A percentile compares a stretch with the other conserved stretches of the same genome.
phyloP scores from a whole-genome alignment of 2,329 filamentous ascomycete species.

The Dothistroma pini region DNA sequence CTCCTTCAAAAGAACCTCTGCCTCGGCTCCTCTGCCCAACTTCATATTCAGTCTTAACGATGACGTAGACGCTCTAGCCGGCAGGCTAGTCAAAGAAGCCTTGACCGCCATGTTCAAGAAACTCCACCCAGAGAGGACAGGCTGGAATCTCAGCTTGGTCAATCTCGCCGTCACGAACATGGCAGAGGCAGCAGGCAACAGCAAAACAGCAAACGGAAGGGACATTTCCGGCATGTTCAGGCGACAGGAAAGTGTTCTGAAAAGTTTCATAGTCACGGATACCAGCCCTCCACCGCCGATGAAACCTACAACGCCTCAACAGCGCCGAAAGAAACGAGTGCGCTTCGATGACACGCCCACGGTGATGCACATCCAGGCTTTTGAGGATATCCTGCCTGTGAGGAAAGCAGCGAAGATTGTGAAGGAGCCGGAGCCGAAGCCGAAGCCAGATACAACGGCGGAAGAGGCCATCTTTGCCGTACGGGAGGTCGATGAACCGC shows the following conservation, averaged over 20 bases:
- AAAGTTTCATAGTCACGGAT: conserved; percentile 61
- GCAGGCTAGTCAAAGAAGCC: conserved; percentile 65
- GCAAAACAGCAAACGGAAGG: conserved; percentile 53
- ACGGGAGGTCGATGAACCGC: neutral
- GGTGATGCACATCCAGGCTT: neutral
- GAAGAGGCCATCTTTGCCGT: neutral
- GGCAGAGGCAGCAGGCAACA: conserved; percentile 47
- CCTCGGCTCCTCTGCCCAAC: conserved; percentile 67
- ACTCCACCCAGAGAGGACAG: conserved; percentile 64
- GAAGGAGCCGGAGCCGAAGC: neutral
- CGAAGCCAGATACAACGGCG: neutral
- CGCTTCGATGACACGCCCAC: conserved; percentile 6
- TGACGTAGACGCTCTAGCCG: conserved; percentile 57
- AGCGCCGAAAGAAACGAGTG: neutral
- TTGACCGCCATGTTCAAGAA: conserved; percentile 70
- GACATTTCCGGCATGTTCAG: conserved; percentile 83
- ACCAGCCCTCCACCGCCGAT: neutral
- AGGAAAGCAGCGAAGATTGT: conserved; percentile 5
- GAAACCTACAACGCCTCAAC: neutral
- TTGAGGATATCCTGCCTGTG: conserved; percentile 16
- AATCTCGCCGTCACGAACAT: conserved; percentile 90
- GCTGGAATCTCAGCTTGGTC: conserved; percentile 78
- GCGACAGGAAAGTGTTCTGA: conserved; percentile 65
- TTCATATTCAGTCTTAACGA: conserved; percentile 67
- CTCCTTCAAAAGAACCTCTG: conserved; percentile 67